Percentiles rank a stretch among this genome's conserved stretches.
phyloP scores from a whole-genome alignment of 176 grass and related monocot species.

The Musa itinerans region DNA sequence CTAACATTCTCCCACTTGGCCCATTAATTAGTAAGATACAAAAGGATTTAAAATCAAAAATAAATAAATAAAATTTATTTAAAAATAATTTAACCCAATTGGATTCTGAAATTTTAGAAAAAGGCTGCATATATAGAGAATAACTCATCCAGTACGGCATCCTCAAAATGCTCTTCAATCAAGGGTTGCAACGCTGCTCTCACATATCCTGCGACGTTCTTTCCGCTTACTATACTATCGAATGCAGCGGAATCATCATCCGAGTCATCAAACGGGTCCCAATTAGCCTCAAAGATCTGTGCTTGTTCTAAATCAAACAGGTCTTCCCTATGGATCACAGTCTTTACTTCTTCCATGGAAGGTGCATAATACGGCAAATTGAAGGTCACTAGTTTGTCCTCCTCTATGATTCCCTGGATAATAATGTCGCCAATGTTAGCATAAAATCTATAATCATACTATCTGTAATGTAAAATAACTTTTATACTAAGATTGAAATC shows the following conservation, averaged over 20 bases:
- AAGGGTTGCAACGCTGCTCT: slow-evolving; percentile 18
- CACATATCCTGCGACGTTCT: slow-evolving; percentile 6
- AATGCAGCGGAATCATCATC: neutral
- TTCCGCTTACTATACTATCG: neutral
- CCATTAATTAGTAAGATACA: too few species aligned
- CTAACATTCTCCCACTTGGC: too few species aligned
- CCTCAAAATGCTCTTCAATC: slow-evolving; percentile 25
- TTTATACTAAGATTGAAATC: too few species aligned
- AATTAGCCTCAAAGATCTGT: slow-evolving; percentile 19
- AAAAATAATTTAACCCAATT: too few species aligned
- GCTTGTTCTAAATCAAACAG: slow-evolving; percentile 14
- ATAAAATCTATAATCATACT: too few species aligned
- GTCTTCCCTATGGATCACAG: neutral
- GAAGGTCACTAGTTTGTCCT: slow-evolving; percentile 17
- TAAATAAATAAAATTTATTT: too few species aligned
- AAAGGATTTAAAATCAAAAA: too few species aligned
- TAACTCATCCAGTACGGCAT: slow-evolving; percentile 11
- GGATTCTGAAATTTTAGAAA: too few species aligned
- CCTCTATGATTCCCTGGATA: slow-evolving; percentile 4
- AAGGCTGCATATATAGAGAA: neutral
- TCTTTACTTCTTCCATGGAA: slow-evolving; percentile 22
- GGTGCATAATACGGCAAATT: slow-evolving; percentile 15
- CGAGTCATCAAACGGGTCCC: slow-evolving; percentile 34
- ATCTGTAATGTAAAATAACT: too few species aligned
- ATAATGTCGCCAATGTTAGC: neutral